Evolutionary conservation across 2,329 filamentous ascomycete genomes (phyloP).

Genomic region (Aspergillus fumigatiaffinis): DNA sequence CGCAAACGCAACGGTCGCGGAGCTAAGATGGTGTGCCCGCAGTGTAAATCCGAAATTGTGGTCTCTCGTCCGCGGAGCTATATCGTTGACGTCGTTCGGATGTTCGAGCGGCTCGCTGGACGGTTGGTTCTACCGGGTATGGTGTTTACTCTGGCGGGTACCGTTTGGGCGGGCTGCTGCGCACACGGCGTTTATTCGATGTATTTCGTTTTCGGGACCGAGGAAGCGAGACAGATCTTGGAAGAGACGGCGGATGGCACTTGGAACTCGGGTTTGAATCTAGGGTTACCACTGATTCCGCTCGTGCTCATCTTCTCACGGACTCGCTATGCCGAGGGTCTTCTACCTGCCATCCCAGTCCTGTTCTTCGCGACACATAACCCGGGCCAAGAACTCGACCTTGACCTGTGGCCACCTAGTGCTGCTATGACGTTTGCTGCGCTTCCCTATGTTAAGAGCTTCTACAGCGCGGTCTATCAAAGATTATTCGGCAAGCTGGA

Average conservation of each 20-base stretch:
- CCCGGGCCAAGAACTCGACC: constrained; percentile 44
- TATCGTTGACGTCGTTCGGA: constrained; percentile 63
- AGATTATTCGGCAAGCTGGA: constrained; percentile 56
- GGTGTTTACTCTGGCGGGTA: constrained; percentile 48
- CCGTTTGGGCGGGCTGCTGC: constrained; percentile 50
- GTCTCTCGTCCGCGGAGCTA: constrained; percentile 71
- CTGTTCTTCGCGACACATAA: constrained; percentile 49
- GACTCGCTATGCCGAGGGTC: constrained; percentile 59
- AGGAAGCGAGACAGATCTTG: constrained; percentile 57
- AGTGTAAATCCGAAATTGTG: constrained; percentile 79
- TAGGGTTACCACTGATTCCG: constrained; percentile 65
- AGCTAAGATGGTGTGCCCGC: constrained; percentile 73
- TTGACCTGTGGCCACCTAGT: constrained; percentile 62
- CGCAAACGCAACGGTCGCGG: constrained; percentile 45
- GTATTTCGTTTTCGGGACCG: constrained; percentile 61
- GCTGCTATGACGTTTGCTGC: constrained; percentile 63
- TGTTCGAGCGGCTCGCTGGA: constrained; percentile 54
- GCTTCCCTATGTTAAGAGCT: constrained; percentile 61
- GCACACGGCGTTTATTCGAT: constrained; percentile 61
- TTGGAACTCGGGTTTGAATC: constrained; percentile 49
- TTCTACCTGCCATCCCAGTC: constrained; percentile 61
- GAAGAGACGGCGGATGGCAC: constrained; percentile 33
- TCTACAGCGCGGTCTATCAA: constrained; percentile 62
- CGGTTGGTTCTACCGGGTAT: constrained; percentile 63
- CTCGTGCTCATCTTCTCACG: constrained; percentile 65